These are phyloP conservation scores for Cynara cardunculus DNA, from an alignment of 129 eudicot genomes.

Conservation along the genomic window DNA sequence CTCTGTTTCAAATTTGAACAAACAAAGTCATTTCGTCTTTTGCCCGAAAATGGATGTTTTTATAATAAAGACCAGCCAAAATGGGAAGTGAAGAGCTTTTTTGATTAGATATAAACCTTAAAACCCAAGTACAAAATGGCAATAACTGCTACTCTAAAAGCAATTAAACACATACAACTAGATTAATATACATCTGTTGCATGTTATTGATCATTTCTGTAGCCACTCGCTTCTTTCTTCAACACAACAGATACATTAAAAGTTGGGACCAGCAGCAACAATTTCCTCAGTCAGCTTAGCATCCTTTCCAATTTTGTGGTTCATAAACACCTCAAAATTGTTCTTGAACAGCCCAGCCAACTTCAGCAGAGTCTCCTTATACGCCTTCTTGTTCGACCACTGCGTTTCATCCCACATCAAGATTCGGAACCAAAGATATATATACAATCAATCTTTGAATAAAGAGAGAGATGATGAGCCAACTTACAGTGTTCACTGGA, in stretches of 20 bases:
- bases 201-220: conserved; percentile 4
- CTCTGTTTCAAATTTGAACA: no score
- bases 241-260: conserved; percentile 29
- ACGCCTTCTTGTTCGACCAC: conserved; percentile 83
- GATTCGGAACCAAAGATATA: neutral
- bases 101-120: conserved; percentile 20
- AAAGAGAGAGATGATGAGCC: neutral
- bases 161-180: conserved; percentile 11
- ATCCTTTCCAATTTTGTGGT: conserved; percentile 81
- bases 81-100: neutral
- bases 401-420: conserved; percentile 31
- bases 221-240: conserved; percentile 21
- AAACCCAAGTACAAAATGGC: conserved; percentile 6
- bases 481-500: conserved; percentile 81
- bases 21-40: no score
- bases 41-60: neutral
- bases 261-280: conserved; percentile 82
- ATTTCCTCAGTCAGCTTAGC: conserved; percentile 73
- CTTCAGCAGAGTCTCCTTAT: conserved; percentile 77
- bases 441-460: neutral
- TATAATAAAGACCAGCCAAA: neutral
- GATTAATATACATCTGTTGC: conserved; percentile 14
- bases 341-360: conserved; percentile 82
- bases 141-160: conserved; percentile 2
- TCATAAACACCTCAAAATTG: conserved; percentile 74